A percentile compares a stretch with the other conserved stretches of the same genome.
These are phyloP conservation scores for Colletotrichum filicis DNA, from an alignment of 2,329 filamentous ascomycete species.

Conservation along the genomic window DNA sequence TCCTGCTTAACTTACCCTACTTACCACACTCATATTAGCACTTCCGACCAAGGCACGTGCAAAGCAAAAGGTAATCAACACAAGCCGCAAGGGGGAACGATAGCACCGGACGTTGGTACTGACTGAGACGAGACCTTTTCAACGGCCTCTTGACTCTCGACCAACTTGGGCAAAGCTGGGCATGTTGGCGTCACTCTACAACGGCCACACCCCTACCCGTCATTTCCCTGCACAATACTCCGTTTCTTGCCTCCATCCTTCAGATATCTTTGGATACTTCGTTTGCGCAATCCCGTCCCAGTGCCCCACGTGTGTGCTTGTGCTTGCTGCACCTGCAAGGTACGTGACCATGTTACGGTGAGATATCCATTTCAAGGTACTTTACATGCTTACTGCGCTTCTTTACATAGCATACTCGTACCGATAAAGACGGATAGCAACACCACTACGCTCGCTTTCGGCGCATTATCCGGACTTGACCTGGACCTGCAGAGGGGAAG, in stretches of 20 bases:
- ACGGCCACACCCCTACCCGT: not conserved
- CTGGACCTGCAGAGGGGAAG: not conserved
- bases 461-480: not conserved
- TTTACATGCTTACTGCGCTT: not conserved
- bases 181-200: not conserved
- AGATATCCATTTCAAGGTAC: conserved; percentile 5
- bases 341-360: not conserved
- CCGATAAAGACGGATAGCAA: no score
- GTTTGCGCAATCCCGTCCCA: conserved; percentile 30
- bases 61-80: no score
- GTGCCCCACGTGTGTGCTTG: conserved; percentile 8
- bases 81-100: not conserved
- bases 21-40: not conserved
- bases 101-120: not conserved
- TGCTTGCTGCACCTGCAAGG: not conserved
- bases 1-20: not conserved
- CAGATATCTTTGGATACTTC: not conserved
- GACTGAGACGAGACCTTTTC: not conserved
- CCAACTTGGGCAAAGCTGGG: not conserved
- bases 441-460: conserved; percentile 1
- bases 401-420: not conserved
- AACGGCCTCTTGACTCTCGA: conserved; percentile 8
- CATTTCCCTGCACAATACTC: conserved; percentile 16
- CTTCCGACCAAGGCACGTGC: no score
- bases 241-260: not conserved